phyloP scores from a whole-genome alignment of 306 rosid genomes.

The Citrullus amarus region DNA sequence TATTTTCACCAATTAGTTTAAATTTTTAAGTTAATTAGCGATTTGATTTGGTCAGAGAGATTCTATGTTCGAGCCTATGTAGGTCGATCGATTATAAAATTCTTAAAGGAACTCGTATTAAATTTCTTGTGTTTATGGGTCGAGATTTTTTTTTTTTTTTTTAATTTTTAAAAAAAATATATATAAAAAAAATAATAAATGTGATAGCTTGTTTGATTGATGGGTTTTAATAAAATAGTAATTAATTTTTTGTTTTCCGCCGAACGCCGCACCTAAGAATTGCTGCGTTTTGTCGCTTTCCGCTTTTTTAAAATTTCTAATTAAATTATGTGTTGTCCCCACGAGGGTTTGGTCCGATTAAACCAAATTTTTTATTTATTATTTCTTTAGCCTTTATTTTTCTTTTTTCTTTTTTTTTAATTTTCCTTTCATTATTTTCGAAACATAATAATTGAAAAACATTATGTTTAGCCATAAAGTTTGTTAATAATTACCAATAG shows the following conservation, averaged over 20 bases:
- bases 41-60: too few species aligned
- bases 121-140: not conserved
- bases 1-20: too few species aligned
- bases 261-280: slow-evolving; percentile 97
- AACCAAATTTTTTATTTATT: too few species aligned
- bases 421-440: not conserved
- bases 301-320: not conserved
- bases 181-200: not conserved
- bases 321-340: not conserved
- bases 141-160: not conserved
- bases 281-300: slow-evolving; percentile 55
- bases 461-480: not conserved
- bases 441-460: slow-evolving; percentile 7
- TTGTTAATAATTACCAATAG: not conserved
- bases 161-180: not conserved
- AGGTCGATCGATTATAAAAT: too few species aligned
- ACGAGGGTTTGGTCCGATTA: not conserved
- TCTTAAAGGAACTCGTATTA: not conserved
- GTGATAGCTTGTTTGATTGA: not conserved
- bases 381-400: not conserved
- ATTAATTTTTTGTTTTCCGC: slow-evolving; percentile 34
- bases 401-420: too few species aligned
- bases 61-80: too few species aligned
- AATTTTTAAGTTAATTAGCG: too few species aligned
- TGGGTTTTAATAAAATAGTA: not conserved